Percentiles rank a stretch among this genome's conserved stretches.
These are phyloP conservation scores for Diddensiella transvaalensis DNA, from an alignment of 805 yeast species.

Conservation along the genomic window DNA sequence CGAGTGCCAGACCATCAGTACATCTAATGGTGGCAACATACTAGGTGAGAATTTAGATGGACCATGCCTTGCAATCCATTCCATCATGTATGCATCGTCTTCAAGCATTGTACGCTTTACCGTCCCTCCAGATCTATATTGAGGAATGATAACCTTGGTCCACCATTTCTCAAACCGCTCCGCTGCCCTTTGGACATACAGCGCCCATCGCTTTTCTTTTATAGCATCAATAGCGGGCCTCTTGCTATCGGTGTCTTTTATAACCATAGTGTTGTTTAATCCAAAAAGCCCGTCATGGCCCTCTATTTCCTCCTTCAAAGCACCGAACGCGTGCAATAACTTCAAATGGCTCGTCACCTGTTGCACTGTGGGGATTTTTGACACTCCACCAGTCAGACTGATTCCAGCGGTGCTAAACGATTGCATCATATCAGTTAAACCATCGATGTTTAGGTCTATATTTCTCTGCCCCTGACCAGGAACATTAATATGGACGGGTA, in stretches of 20 bases:
- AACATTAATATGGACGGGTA: too few relatives aligned
- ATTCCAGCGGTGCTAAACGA: too few relatives aligned
- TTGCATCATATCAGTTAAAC: too few relatives aligned
- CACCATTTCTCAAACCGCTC: conserved; percentile 20
- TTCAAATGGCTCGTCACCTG: conserved; percentile 15
- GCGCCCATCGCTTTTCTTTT: conserved; percentile 17
- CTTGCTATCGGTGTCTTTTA: not conserved
- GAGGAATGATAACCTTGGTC: conserved; percentile 3
- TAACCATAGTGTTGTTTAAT: conserved; percentile 2
- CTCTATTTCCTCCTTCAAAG: conserved; percentile 8
- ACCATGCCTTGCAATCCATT: not conserved
- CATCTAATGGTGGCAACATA: conserved; percentile 23
- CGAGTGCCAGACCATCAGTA: conserved; percentile 28
- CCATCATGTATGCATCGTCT: not conserved
- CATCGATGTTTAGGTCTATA: too few relatives aligned
- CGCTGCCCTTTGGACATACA: conserved; percentile 15
- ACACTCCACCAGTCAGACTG: too few relatives aligned
- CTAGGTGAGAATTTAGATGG: not conserved
- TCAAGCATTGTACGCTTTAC: not conserved
- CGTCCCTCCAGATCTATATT: not conserved
- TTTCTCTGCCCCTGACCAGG: too few relatives aligned
- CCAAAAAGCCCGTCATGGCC: conserved; percentile 16
- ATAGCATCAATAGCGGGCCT: conserved; percentile 1
- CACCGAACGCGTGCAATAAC: conserved; percentile 14
- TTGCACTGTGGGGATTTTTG: not conserved